These are phyloP conservation scores for Trichoderma aggressivum DNA, from an alignment of 2,329 filamentous ascomycete species.

Conservation along the genomic window DNA sequence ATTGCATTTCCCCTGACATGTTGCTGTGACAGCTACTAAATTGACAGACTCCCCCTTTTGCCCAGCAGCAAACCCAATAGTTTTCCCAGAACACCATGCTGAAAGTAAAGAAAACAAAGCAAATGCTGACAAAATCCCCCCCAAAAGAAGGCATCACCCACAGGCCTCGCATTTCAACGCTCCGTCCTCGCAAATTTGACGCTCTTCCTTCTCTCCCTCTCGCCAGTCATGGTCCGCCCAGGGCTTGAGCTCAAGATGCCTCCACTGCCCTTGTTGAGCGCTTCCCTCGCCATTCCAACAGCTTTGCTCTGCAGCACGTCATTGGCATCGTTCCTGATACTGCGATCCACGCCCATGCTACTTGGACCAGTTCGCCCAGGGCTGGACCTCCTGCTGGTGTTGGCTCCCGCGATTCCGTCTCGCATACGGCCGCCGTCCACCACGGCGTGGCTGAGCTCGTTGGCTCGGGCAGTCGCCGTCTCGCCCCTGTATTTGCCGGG, in stretches of 20 bases:
- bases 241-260: conserved; percentile 51
- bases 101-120: background rate
- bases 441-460: conserved; percentile 50
- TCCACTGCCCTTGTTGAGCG: conserved; percentile 37
- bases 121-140: background rate
- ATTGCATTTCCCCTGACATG: background rate
- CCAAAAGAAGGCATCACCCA: background rate
- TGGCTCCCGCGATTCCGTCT: conserved; percentile 26
- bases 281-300: conserved; percentile 57
- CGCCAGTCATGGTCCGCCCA: conserved; percentile 36
- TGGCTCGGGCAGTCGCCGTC: conserved; percentile 41
- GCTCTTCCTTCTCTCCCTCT: conserved; percentile 59
- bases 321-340: conserved; percentile 45
- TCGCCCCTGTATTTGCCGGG: conserved; percentile 55
- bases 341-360: conserved; percentile 19
- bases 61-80: background rate
- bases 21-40: background rate
- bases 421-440: conserved; percentile 37
- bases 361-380: conserved; percentile 23
- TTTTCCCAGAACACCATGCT: conserved; percentile 5
- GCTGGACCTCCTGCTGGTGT: conserved; percentile 30
- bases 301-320: conserved; percentile 59
- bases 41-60: background rate
- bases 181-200: conserved; percentile 57
- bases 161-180: background rate